Conservation (phyloP, 306 rosid genomes). For the Prunus davidiana region DNA sequence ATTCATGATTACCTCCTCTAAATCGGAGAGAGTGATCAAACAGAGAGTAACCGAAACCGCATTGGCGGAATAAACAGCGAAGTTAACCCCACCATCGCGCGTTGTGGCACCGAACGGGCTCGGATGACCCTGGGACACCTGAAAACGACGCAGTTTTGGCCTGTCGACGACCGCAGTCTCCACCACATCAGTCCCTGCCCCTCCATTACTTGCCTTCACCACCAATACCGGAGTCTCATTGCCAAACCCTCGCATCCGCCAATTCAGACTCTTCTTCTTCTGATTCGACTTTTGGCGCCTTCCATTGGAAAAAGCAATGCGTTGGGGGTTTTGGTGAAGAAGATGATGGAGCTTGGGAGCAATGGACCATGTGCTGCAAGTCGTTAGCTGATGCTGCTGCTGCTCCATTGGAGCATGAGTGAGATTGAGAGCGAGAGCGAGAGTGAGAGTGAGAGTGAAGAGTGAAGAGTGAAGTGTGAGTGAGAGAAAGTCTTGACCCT, state of each 20-base stretch:
- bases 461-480: background rate
- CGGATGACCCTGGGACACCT: slow-evolving; percentile 51
- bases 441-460: background rate
- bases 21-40: slow-evolving; percentile 57
- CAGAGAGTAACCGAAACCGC: slow-evolving; percentile 71
- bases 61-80: slow-evolving; percentile 64
- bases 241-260: background rate
- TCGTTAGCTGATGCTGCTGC: slow-evolving; percentile 2
- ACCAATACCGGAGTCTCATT: background rate
- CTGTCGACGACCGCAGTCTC: slow-evolving; percentile 26
- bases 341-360: slow-evolving; percentile 1
- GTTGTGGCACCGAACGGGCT: slow-evolving; percentile 65
- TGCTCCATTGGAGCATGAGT: background rate
- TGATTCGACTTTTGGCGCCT: background rate
- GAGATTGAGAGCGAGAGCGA: background rate
- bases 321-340: background rate
- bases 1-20: slow-evolving; percentile 38
- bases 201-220: slow-evolving; percentile 18
- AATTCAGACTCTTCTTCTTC: background rate
- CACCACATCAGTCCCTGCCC: slow-evolving; percentile 14
- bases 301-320: background rate
- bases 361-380: background rate
- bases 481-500: background rate
- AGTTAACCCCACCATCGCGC: slow-evolving; percentile 70
- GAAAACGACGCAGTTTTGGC: slow-evolving; percentile 40